A percentile compares a stretch with the other conserved stretches of the same genome.
These are phyloP conservation scores for Neurospora sp. DNA, from an alignment of 2,329 filamentous ascomycete species.

Conservation along the genomic window DNA sequence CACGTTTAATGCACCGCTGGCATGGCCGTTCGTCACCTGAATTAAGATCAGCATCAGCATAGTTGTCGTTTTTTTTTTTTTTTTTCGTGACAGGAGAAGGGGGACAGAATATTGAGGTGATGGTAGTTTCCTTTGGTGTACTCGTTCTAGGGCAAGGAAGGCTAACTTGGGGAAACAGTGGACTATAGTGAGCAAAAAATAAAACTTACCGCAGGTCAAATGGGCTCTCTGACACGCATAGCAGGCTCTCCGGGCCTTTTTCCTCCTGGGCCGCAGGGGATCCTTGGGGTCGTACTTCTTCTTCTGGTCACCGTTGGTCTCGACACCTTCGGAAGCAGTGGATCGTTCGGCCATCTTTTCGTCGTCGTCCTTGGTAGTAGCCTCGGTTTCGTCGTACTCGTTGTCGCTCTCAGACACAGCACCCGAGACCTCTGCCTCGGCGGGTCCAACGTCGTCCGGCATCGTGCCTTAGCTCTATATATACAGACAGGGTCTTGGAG, in stretches of 20 bases:
- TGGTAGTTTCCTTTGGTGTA: neutral
- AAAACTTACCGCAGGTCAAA: slow-evolving; percentile 86
- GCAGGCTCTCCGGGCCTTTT: slow-evolving; percentile 92
- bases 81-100: neutral
- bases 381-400: slow-evolving; percentile 42
- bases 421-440: slow-evolving; percentile 46
- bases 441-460: slow-evolving; percentile 44
- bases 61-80: neutral
- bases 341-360: slow-evolving; percentile 43
- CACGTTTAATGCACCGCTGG: slow-evolving; percentile 85
- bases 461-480: slow-evolving; percentile 47
- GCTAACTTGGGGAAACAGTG: neutral
- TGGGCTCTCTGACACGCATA: slow-evolving; percentile 96
- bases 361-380: slow-evolving; percentile 35
- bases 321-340: slow-evolving; percentile 31
- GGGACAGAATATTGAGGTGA: neutral
- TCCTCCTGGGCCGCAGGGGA: slow-evolving; percentile 76
- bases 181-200: slow-evolving; percentile 5
- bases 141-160: neutral
- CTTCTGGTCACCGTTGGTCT: slow-evolving; percentile 42
- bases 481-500: slow-evolving; percentile 15
- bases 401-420: slow-evolving; percentile 49
- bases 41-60: slow-evolving; percentile 13
- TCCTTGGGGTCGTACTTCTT: slow-evolving; percentile 80
- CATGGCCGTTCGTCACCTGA: slow-evolving; percentile 92